These are phyloP conservation scores for Clarireedia monteithiana DNA, from an alignment of 2,329 filamentous ascomycete genomes.

Conservation along the genomic window DNA sequence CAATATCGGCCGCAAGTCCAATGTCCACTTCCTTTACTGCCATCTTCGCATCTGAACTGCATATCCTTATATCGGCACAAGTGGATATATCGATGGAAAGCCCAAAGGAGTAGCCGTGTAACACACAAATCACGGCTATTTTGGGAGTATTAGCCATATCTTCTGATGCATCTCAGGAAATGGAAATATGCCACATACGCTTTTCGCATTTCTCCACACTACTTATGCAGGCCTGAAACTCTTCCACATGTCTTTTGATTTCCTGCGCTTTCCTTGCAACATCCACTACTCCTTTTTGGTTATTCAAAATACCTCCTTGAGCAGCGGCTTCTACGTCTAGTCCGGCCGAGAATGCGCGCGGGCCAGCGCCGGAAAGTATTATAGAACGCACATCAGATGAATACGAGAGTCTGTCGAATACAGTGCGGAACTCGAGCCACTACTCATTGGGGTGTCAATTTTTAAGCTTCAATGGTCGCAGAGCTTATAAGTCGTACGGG, in stretches of 20 bases:
- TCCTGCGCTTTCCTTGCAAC: slow-evolving; percentile 53
- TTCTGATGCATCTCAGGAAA: not conserved
- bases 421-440: slow-evolving; percentile 68
- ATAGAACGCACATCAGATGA: slow-evolving; percentile 69
- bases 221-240: slow-evolving; percentile 74
- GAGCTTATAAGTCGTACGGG: too few relatives aligned
- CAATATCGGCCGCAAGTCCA: slow-evolving; percentile 71
- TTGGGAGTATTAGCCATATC: not conserved
- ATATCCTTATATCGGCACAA: slow-evolving; percentile 64
- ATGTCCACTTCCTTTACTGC: slow-evolving; percentile 79
- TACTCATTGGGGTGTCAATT: not conserved
- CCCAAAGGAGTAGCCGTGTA: slow-evolving; percentile 73
- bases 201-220: slow-evolving; percentile 84
- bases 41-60: slow-evolving; percentile 50
- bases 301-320: slow-evolving; percentile 38
- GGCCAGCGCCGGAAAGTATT: slow-evolving; percentile 72
- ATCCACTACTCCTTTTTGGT: slow-evolving; percentile 37
- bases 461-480: too few relatives aligned
- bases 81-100: slow-evolving; percentile 68
- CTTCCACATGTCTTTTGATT: slow-evolving; percentile 60
- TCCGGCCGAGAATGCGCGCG: slow-evolving; percentile 77
- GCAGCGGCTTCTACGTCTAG: slow-evolving; percentile 72
- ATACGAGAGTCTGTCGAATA: slow-evolving; percentile 66
- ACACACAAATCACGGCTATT: slow-evolving; percentile 67
- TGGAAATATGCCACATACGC: slow-evolving; percentile 41